Conservation (phyloP, 2,329 filamentous ascomycete species). For the Penicillium sclerotiorum region DNA sequence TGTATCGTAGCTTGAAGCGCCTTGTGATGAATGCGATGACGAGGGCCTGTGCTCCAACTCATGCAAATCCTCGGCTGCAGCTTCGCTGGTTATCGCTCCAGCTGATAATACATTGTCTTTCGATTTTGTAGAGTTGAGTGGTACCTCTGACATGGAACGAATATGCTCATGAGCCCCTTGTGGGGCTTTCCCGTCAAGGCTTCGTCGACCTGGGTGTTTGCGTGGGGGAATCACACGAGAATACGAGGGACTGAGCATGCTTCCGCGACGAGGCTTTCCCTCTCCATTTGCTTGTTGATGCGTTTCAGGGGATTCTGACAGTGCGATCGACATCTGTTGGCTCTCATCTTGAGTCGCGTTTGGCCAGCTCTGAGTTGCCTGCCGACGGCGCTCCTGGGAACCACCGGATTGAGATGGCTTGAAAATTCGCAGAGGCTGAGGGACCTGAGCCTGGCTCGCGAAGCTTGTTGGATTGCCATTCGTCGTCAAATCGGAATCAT, state of each 20-base stretch:
- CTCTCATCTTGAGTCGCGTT: neutral
- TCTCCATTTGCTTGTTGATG: neutral
- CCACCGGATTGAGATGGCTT: constrained; percentile 9
- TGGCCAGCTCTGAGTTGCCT: neutral
- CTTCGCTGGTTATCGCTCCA: too few species aligned
- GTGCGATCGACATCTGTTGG: neutral
- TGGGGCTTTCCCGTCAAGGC: neutral
- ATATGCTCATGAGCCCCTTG: neutral
- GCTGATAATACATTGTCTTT: too few species aligned
- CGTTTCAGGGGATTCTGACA: neutral
- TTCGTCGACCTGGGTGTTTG: constrained; percentile 15
- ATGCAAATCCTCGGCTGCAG: neutral
- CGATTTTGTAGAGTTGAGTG: neutral
- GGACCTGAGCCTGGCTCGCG: neutral
- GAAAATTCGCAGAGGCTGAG: constrained; percentile 6
- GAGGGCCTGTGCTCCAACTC: neutral
- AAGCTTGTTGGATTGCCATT: neutral
- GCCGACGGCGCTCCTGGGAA: constrained; percentile 6
- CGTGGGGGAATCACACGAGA: constrained; percentile 7
- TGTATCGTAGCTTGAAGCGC: constrained; percentile 35
- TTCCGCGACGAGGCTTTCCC: too few species aligned
- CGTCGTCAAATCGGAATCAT: constrained; percentile 6
- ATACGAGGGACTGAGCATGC: too few species aligned
- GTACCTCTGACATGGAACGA: too few species aligned
- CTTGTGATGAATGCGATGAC: constrained; percentile 17